Base-by-base conservation (phyloP, 768 basidiomycete species). In the Pleurotus pulmonarius region DNA sequence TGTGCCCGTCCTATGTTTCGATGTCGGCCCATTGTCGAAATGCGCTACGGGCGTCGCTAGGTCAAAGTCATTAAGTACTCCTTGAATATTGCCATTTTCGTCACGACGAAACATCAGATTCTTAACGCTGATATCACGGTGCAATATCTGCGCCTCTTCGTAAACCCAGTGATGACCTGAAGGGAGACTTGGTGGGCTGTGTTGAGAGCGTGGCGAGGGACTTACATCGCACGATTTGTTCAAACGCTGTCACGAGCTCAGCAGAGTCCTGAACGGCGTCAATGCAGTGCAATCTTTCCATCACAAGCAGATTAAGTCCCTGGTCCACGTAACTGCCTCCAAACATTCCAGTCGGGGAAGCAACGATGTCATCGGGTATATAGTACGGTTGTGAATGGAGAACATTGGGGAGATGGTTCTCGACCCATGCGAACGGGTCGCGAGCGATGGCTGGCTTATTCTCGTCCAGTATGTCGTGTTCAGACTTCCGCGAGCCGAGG, bases 1-100 rank as follows among this genome's bases (percentile, higher is more conserved):
- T 11, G 51, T 41, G 8, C 51, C 51, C 3, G 51, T 53, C 22
- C 51, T 40, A 12, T 53, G 51, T 41, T n/a, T 39, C 2, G 51
- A 53, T 5, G 11, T 22, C 0, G 51, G 38, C 20, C 38, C 51
- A 2, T 39, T 9, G 18, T 20, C 24, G 51, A 29, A 18, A 1
- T 39, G 15, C 7, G 15, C 13, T 12, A 2, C 38, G 37, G 15
- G 16, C 3, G 39, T 53, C 20, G 51, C 51, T 20, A 41, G 51
- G 22, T 53, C 51, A 24, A 53, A 53, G 39, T 53, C 51, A n/a
- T 53, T 53, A 4, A 53, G 39, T 8, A 53, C 51, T 1, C 51
- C 51, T 9, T 13, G 24, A 7, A 53, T 22, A 8, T 0, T 15
- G 20, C 22, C 39, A 13, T 53, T 22, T 3, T 13, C 37, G 4